These are phyloP conservation scores for Sordariomycetes sp. DNA, from an alignment of 2,329 filamentous ascomycete species.

Conservation along the genomic window DNA sequence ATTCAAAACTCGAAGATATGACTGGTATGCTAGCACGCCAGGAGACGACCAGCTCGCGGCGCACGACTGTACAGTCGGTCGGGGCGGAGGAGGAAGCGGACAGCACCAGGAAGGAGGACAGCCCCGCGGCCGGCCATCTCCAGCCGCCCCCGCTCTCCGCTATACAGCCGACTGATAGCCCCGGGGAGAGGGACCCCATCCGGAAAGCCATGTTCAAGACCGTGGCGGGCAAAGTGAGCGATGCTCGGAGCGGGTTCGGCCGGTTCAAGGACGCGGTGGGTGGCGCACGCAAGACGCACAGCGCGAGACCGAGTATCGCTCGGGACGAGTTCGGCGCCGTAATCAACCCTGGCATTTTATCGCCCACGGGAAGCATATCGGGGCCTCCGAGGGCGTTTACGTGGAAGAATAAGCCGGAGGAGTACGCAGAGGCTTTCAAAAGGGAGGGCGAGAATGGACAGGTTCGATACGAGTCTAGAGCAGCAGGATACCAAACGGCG, in stretches of 20 bases:
- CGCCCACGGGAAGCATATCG: conserved; percentile 6
- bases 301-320: conserved; percentile 30
- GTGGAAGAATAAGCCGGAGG: conserved; percentile 51
- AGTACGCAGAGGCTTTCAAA: conserved; percentile 26
- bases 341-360: conserved; percentile 13
- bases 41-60: conserved; percentile 21
- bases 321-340: conserved; percentile 32
- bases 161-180: conserved; percentile 30
- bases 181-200: conserved; percentile 40
- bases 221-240: conserved; percentile 65
- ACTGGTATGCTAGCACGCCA: conserved; percentile 37
- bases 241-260: conserved; percentile 70
- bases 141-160: conserved; percentile 23
- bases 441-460: conserved; percentile 16
- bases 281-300: conserved; percentile 37
- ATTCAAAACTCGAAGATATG: conserved; percentile 32
- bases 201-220: conserved; percentile 63
- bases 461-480: background rate
- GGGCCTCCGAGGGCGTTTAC: conserved; percentile 31
- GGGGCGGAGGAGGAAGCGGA: conserved; percentile 14
- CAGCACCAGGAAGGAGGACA: conserved; percentile 28
- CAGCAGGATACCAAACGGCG: background rate
- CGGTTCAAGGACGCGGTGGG: conserved; percentile 80
- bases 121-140: conserved; percentile 24
- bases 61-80: conserved; percentile 17